Evolutionary conservation across 257 asterid species (phyloP), one percentile per base, ranked within the genome.

Genomic region (Solanum pimpinellifolium): DNA sequence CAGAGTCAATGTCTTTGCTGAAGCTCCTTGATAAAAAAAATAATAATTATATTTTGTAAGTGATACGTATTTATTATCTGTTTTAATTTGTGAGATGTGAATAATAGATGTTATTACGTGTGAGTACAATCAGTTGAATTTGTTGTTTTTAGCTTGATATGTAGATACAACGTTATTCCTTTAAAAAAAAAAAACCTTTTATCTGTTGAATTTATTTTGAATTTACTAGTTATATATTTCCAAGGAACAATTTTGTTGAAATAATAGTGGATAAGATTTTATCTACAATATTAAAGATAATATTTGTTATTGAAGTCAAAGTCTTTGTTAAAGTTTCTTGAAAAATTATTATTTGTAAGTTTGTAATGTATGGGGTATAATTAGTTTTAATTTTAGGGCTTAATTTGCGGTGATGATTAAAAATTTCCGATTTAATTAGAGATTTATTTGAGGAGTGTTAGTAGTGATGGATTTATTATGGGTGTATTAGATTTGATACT

Each of bases 1-100:
- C 85, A 85, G 66, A 81, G 90, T 91, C 89, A 85, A 20, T 7
- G 89, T 88, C 47, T 90, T 16, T 88, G 91, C 89, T n/a, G 91
- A 89, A 52, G 81, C 81, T 75, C 92, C 89, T 25, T 83, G 73
- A 37, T 37, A 37, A 74, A 6, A 15, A 31, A 27, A 8, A 16
- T 25, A 25, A 25, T 16, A 16, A 52, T 35, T n/a, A 62, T 23
- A 18, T 20, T 33, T 83, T 39, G 82, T 74, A 39, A 74, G 82
- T 74, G 14, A 37, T 39, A 74, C 11, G 52, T 21, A 56, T 23
- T 56, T 56, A 18, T 18, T 10, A 20, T 72, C 9, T 2, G 12
- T 69, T 33, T 74, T 39, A 6, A 74, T 74, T 74, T 39, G 66
- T 8, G 25, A 20, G 66, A 56, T 56, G 66, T 56, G 66, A 56